Evolutionary conservation across 495 filamentous ascomycete genomes (phyloP).

Genomic region (Umbilicaria muhlenbergii): DNA sequence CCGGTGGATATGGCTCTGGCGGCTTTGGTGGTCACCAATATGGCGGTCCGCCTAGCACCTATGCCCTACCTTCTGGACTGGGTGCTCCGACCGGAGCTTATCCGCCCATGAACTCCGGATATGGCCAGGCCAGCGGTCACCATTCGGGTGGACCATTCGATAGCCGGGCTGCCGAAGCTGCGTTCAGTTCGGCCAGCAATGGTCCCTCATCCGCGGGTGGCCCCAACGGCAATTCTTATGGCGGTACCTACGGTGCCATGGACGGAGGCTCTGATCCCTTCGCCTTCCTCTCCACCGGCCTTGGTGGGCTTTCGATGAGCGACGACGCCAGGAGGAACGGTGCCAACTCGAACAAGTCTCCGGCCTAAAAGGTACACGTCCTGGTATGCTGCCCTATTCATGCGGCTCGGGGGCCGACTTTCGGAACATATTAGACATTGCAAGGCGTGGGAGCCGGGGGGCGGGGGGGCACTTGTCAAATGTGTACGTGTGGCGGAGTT

Average conservation of each 20-base stretch:
- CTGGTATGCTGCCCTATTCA: not conserved
- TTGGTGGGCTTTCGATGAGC: conserved; percentile 66
- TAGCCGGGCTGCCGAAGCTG: conserved; percentile 80
- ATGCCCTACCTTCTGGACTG: conserved; percentile 79
- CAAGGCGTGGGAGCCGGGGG: not conserved
- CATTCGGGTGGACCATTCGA: conserved; percentile 84
- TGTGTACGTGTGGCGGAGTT: conserved; percentile 1
- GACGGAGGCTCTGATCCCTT: conserved; percentile 65
- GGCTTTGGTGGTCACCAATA: conserved; percentile 72
- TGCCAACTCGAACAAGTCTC: conserved; percentile 47
- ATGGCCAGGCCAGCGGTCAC: conserved; percentile 45
- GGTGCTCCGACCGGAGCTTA: conserved; percentile 63
- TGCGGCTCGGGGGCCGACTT: not conserved
- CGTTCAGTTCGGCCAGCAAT: conserved; percentile 75
- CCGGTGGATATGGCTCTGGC: conserved; percentile 54
- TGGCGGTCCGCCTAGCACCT: conserved; percentile 75
- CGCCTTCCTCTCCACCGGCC: conserved; percentile 70
- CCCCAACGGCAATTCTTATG: conserved; percentile 35
- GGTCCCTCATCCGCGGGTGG: conserved; percentile 39
- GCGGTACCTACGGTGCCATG: conserved; percentile 34
- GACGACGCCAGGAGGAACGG: conserved; percentile 75
- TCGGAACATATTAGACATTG: not conserved
- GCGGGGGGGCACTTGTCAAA: not conserved
- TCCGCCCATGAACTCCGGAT: conserved; percentile 68
- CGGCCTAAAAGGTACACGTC: conserved; percentile 26